Evolutionary conservation across 768 basidiomycete genomes (phyloP).

Genomic region (Nidularia pulvinata): DNA sequence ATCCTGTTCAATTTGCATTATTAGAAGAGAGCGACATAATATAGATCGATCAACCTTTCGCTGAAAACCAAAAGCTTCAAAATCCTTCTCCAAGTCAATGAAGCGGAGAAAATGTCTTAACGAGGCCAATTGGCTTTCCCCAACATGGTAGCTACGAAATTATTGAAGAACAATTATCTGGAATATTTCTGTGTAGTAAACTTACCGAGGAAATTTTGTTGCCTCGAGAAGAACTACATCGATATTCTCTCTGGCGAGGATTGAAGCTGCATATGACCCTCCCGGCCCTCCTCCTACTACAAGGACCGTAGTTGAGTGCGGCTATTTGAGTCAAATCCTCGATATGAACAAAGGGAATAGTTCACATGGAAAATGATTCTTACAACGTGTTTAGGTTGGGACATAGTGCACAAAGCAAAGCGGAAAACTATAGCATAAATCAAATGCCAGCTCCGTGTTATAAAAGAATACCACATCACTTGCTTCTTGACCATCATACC

Average conservation of each 20-base stretch:
- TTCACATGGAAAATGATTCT: too few species aligned
- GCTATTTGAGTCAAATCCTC: neutral
- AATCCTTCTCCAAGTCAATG: constrained; percentile 46
- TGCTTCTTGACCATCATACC: too few species aligned
- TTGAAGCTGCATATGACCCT: constrained; percentile 44
- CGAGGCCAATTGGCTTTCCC: constrained; percentile 25
- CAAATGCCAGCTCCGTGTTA: too few species aligned
- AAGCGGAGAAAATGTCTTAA: constrained; percentile 50
- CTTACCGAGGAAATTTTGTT: constrained; percentile 37
- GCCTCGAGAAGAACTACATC: constrained; percentile 38
- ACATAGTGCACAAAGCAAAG: too few species aligned
- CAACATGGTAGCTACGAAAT: constrained; percentile 20
- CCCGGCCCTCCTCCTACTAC: constrained; percentile 47
- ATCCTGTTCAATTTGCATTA: constrained; percentile 30
- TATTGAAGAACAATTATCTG: neutral
- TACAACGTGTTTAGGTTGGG: too few species aligned
- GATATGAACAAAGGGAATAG: too few species aligned
- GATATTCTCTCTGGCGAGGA: constrained; percentile 38
- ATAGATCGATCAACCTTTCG: constrained; percentile 33
- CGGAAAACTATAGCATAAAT: too few species aligned
- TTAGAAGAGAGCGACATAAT: too few species aligned
- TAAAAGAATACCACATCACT: too few species aligned
- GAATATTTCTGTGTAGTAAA: neutral
- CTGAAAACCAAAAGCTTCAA: constrained; percentile 40
- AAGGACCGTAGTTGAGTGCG: constrained; percentile 20